Conservation (phyloP, 805 yeast species). For the Nakazawaea siamensis region DNA sequence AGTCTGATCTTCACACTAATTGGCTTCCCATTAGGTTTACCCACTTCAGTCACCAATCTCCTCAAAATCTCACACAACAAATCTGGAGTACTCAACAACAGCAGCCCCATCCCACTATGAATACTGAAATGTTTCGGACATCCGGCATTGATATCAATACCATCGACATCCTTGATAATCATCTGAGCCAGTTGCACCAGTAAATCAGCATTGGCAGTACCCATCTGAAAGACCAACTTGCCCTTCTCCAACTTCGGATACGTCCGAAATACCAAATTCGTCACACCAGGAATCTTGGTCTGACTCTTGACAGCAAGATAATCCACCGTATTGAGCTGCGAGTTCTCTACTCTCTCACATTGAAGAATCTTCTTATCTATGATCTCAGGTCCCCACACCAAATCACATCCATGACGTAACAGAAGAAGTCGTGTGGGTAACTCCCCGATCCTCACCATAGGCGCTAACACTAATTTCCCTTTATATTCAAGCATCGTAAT, state of each 20-base stretch:
- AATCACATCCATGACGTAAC: slow-evolving; percentile 79
- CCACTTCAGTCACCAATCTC: slow-evolving; percentile 70
- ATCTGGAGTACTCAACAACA: slow-evolving; percentile 76
- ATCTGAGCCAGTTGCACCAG: slow-evolving; percentile 85
- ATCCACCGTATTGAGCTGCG: slow-evolving; percentile 50
- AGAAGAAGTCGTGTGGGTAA: slow-evolving; percentile 82
- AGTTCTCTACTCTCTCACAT: slow-evolving; percentile 59
- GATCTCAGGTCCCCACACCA: slow-evolving; percentile 96
- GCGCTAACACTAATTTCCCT: slow-evolving; percentile 83
- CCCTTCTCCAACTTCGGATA: slow-evolving; percentile 52
- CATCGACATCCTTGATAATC: slow-evolving; percentile 81
- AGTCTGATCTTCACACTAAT: slow-evolving; percentile 88
- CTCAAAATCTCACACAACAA: slow-evolving; percentile 59
- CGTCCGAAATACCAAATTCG: slow-evolving; percentile 67
- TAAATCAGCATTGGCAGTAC: slow-evolving; percentile 72
- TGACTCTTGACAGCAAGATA: slow-evolving; percentile 34
- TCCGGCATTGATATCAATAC: slow-evolving; percentile 91
- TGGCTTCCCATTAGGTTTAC: slow-evolving; percentile 66
- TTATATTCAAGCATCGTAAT: slow-evolving; percentile 61
- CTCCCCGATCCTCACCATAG: slow-evolving; percentile 96
- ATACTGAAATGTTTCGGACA: slow-evolving; percentile 95
- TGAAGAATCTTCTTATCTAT: slow-evolving; percentile 76
- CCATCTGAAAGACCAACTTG: slow-evolving; percentile 80
- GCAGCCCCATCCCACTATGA: slow-evolving; percentile 98
- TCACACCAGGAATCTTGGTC: slow-evolving; percentile 35